Evolutionary conservation across 2,329 filamentous ascomycete species (phyloP), one percentile per base, ranked within the genome.

Genomic region (Phialophora chinensis): DNA sequence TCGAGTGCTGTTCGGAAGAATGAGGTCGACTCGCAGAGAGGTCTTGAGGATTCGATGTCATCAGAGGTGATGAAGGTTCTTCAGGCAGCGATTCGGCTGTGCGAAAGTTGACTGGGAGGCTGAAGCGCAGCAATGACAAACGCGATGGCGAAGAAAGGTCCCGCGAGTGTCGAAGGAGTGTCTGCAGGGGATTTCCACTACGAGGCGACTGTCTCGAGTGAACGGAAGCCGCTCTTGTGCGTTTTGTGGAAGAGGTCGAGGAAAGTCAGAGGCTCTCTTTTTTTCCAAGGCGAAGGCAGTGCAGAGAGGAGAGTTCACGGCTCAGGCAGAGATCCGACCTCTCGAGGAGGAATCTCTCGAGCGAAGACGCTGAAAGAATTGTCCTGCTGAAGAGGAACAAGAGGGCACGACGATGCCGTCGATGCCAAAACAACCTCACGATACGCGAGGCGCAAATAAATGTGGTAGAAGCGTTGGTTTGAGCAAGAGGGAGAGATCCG

Each of bases 181-280:
- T 52, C 47, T 27, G 58, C 47, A 44, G 47, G 38, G 49, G 11
- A 44, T 44, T 53, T 44, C 65, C 66, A 69, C 67, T 64, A 67
- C 65, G 69, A 67, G 69, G 71, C 71, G 71, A 73, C 71, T 73
- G 66, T 72, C 70, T 73, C 71, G 70, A 73, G 62, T 73, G 66
- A 73, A 73, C 70, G 71, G 71, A 72, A 73, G 71, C 71, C 71
- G 71, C 67, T 71, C 68, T 69, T 69, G 64, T 67, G 66, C 66
- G 69, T 62, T 62, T 61, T 60, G 63, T 67, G 55, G 62, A 52
- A 64, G 66, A 60, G 63, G 23, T 63, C 49, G 50, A 66, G 66
- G 29, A 44, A 60, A 60, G 62, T 29, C 20, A n/a, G 61, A 56
- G 54, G 33, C 53, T 27, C n/a, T 60, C 29, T 59, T 62, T 62